A percentile compares a stretch with the other conserved stretches of the same genome.
Conservation (phyloP, 768 basidiomycete genomes). For the Agaricus sinodeliciosus region DNA sequence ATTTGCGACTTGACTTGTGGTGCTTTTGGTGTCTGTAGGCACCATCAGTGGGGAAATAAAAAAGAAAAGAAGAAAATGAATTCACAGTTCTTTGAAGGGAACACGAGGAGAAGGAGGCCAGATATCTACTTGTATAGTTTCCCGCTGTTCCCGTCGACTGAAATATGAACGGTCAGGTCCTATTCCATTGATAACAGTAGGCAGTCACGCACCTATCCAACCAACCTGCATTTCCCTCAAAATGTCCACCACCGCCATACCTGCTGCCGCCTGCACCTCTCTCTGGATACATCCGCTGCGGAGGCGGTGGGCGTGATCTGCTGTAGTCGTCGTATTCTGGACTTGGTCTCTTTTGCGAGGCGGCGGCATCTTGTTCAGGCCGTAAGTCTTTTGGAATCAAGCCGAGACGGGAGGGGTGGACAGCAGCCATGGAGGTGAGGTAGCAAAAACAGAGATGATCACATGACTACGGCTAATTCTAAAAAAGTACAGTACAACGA, state of each 20-base stretch:
- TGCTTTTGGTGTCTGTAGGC: constrained; percentile 47
- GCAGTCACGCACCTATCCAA: constrained; percentile 54
- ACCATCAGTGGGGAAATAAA: not conserved
- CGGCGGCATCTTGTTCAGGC: constrained; percentile 17
- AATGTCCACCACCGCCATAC: constrained; percentile 12
- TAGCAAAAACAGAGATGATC: not conserved
- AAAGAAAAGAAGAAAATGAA: constrained; percentile 30
- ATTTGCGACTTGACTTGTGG: constrained; percentile 44
- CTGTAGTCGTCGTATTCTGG: constrained; percentile 58
- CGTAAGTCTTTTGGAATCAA: constrained; percentile 46
- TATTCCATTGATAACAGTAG: not conserved
- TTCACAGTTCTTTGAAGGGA: constrained; percentile 46
- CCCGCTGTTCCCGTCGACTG: constrained; percentile 70
- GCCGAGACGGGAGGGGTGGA: constrained; percentile 68
- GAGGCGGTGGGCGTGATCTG: constrained; percentile 27
- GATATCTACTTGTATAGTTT: constrained; percentile 46
- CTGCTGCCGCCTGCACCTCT: constrained; percentile 27
- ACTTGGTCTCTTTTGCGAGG: constrained; percentile 32
- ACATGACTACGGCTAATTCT: not conserved
- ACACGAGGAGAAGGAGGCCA: constrained; percentile 72
- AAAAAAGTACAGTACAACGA: not conserved
- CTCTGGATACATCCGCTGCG: constrained; percentile 45
- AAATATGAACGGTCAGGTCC: not conserved
- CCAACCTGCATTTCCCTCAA: constrained; percentile 39
- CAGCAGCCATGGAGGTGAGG: constrained; percentile 48